Percentiles rank a stretch among this genome's conserved stretches.
Evolutionary conservation across 805 yeast species (phyloP).

Genomic region (Grigorovia humatica): DNA sequence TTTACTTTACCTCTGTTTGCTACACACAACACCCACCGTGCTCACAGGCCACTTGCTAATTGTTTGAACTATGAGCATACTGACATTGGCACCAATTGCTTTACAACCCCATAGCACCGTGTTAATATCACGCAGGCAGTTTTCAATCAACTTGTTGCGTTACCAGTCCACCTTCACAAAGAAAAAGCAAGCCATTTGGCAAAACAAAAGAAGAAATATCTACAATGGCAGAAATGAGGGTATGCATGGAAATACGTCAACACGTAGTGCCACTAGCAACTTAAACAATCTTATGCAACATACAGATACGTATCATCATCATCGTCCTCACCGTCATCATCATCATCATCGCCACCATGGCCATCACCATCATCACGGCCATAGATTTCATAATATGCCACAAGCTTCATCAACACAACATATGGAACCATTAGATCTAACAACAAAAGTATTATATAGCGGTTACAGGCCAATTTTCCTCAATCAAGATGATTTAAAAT

Average conservation of each 20-base stretch:
- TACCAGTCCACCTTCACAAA: conserved; percentile 2
- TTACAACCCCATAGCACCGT: not conserved
- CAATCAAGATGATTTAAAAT: conserved; percentile 4
- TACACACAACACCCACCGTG: not conserved
- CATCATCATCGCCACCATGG: not conserved
- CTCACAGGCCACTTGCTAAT: too few species aligned
- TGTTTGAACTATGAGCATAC: not conserved
- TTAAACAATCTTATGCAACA: not conserved
- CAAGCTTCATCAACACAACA: conserved; percentile 21
- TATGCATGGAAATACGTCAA: not conserved
- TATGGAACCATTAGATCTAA: conserved; percentile 17
- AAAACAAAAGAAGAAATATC: not conserved
- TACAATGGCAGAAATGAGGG: not conserved
- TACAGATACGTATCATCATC: not conserved
- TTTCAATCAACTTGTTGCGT: conserved; percentile 1
- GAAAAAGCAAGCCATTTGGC: not conserved
- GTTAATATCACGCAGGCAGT: not conserved
- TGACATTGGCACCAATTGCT: not conserved
- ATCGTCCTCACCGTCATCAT: not conserved
- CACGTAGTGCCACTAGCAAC: not conserved
- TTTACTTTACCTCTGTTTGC: not conserved
- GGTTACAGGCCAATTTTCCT: conserved; percentile 26
- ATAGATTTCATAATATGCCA: conserved; percentile 23
- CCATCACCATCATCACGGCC: not conserved
- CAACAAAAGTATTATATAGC: conserved; percentile 18